Conservation (phyloP, 805 yeast genomes). For the Cyberlindnera mrakii region DNA sequence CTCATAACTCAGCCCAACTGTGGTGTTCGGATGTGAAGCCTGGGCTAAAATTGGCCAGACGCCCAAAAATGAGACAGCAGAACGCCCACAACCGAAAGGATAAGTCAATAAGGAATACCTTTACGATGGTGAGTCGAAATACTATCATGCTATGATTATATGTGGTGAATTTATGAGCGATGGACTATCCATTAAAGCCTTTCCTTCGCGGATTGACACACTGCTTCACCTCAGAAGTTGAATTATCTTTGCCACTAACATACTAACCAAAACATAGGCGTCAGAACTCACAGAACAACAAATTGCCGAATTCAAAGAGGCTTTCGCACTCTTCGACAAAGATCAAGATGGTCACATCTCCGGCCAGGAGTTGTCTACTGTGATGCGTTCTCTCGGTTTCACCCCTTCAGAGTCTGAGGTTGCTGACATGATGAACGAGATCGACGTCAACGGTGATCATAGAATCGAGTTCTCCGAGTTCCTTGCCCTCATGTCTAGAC, state of each 20-base stretch:
- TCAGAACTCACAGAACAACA: conserved; percentile 93
- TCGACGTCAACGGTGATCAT: conserved; percentile 93
- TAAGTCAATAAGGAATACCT: no score
- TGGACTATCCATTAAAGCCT: neutral
- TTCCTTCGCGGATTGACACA: neutral
- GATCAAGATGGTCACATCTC: conserved; percentile 97
- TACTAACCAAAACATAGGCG: conserved; percentile 16
- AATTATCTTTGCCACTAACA: neutral
- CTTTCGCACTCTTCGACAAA: conserved; percentile 93
- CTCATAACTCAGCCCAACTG: no score
- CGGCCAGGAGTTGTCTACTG: conserved; percentile 92
- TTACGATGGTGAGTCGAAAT: neutral
- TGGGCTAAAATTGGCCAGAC: no score
- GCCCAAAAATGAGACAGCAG: neutral
- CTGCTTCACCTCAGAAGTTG: neutral
- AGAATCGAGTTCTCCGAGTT: conserved; percentile 78
- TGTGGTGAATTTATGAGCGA: neutral
- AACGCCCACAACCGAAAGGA: neutral
- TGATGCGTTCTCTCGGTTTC: conserved; percentile 98
- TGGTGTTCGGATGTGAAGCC: no score
- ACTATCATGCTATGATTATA: neutral
- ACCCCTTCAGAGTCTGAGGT: conserved; percentile 95
- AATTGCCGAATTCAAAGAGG: conserved; percentile 95
- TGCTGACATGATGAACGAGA: conserved; percentile 95
- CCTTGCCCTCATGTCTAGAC: conserved; percentile 72